These are phyloP conservation scores for Penicillium crystallinum DNA, from an alignment of 495 filamentous ascomycete genomes.

Conservation along the genomic window DNA sequence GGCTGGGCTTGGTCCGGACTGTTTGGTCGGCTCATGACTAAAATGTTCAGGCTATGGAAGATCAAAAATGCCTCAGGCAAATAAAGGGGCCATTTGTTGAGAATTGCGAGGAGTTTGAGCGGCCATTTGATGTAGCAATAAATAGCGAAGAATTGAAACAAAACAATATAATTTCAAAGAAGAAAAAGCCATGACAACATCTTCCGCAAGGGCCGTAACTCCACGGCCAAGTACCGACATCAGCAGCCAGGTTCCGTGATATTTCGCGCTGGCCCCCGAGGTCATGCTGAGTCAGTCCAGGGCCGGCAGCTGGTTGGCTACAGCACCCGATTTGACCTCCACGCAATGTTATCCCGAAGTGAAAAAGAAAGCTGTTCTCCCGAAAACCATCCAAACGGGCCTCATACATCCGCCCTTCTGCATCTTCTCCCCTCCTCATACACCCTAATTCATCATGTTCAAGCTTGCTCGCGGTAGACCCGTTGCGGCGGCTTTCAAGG, in stretches of 20 bases:
- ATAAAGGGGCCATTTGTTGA: no score
- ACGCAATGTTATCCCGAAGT: slow-evolving; percentile 32
- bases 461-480: slow-evolving; percentile 66
- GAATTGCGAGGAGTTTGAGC: background rate
- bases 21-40: slow-evolving; percentile 36
- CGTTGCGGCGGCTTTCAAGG: slow-evolving; percentile 60
- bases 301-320: slow-evolving; percentile 24
- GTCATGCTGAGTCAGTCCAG: slow-evolving; percentile 20
- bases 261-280: slow-evolving; percentile 24
- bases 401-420: slow-evolving; percentile 15
- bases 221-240: slow-evolving; percentile 4
- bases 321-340: slow-evolving; percentile 26
- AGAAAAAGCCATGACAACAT: no score
- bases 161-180: background rate
- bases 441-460: slow-evolving; percentile 54
- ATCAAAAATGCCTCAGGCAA: slow-evolving; percentile 15
- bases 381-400: background rate
- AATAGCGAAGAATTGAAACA: background rate
- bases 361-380: slow-evolving; percentile 44
- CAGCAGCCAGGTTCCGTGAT: slow-evolving; percentile 18
- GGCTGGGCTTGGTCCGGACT: slow-evolving; percentile 41
- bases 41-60: slow-evolving; percentile 45
- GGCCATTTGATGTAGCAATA: background rate
- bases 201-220: no score
- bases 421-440: slow-evolving; percentile 21